A percentile compares a stretch with the other conserved stretches of the same genome.
Evolutionary conservation across 2,329 filamentous ascomycete species (phyloP).

Genomic region (Zasmidium angulare): DNA sequence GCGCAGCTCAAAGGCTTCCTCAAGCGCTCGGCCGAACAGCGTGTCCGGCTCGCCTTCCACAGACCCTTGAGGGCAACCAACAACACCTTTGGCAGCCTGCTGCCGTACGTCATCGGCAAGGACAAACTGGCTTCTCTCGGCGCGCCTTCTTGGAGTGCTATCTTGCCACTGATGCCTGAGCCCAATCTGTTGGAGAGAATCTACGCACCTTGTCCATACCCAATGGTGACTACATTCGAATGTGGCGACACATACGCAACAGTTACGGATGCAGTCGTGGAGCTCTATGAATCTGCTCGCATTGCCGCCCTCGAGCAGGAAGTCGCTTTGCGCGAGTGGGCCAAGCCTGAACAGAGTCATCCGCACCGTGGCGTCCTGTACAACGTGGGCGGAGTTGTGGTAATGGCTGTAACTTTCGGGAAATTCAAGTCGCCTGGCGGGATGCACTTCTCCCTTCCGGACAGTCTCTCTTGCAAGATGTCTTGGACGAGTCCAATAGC

Average conservation of each 20-base stretch:
- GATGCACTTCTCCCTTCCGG: constrained; percentile 30
- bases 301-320: constrained; percentile 15
- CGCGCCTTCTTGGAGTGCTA: constrained; percentile 8
- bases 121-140: constrained; percentile 12
- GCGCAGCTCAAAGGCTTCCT: not conserved
- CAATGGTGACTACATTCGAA: constrained; percentile 16
- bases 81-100: not conserved
- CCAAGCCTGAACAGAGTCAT: no score
- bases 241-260: constrained; percentile 13
- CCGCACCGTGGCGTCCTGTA: constrained; percentile 14
- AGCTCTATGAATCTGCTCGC: constrained; percentile 17
- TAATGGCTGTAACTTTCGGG: constrained; percentile 18
- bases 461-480: constrained; percentile 10
- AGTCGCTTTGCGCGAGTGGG: constrained; percentile 16
- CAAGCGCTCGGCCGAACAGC: not conserved
- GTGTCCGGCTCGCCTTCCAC: not conserved
- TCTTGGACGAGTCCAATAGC: not conserved
- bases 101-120: constrained; percentile 12
- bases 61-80: not conserved
- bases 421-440: constrained; percentile 13
- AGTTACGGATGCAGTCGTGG: constrained; percentile 9
- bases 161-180: constrained; percentile 9
- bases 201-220: constrained; percentile 5
- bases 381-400: constrained; percentile 13
- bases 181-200: constrained; percentile 10